Evolutionary conservation across 192 early-diverging fungal species (phyloP).

Genomic region (Entomortierella chlamydospora): DNA sequence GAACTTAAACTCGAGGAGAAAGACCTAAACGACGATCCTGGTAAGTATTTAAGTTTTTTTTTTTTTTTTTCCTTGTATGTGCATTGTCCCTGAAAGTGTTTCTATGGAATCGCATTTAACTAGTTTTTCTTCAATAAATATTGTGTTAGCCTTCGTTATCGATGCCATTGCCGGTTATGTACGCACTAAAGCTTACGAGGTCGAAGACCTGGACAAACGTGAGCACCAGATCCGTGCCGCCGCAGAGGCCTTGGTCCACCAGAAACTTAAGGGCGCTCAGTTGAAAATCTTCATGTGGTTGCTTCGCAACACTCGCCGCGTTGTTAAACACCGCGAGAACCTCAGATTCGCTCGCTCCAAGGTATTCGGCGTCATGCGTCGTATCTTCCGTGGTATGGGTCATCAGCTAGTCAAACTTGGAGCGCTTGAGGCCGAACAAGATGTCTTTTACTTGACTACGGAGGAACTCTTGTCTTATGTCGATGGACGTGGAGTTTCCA

Average conservation of each 20-base stretch:
- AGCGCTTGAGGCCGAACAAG: constrained; percentile 32
- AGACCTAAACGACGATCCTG: constrained; percentile 48
- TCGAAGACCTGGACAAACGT: constrained; percentile 48
- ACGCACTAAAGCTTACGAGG: constrained; percentile 45
- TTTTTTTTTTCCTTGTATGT: too few species aligned
- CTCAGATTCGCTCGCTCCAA: constrained; percentile 50
- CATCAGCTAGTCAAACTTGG: constrained; percentile 34
- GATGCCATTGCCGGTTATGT: constrained; percentile 43
- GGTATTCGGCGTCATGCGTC: constrained; percentile 52
- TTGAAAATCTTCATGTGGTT: constrained; percentile 44
- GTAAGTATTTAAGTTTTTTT: constrained; percentile 24
- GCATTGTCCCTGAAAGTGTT: too few species aligned
- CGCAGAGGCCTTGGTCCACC: constrained; percentile 43
- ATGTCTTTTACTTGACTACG: constrained; percentile 45
- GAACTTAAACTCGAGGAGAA: constrained; percentile 52
- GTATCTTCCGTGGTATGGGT: constrained; percentile 52
- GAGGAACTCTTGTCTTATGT: constrained; percentile 48
- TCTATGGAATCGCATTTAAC: too few species aligned
- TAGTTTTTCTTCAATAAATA: too few species aligned
- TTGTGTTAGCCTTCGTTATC: constrained; percentile 41
- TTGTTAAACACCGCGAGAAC: constrained; percentile 53
- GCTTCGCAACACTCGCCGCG: constrained; percentile 49
- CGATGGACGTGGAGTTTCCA: constrained; percentile 46
- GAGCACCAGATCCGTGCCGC: constrained; percentile 47
- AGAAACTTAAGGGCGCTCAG: constrained; percentile 49